Conservation (phyloP, 2,329 filamentous ascomycete species). For the Alternaria postmessia region DNA sequence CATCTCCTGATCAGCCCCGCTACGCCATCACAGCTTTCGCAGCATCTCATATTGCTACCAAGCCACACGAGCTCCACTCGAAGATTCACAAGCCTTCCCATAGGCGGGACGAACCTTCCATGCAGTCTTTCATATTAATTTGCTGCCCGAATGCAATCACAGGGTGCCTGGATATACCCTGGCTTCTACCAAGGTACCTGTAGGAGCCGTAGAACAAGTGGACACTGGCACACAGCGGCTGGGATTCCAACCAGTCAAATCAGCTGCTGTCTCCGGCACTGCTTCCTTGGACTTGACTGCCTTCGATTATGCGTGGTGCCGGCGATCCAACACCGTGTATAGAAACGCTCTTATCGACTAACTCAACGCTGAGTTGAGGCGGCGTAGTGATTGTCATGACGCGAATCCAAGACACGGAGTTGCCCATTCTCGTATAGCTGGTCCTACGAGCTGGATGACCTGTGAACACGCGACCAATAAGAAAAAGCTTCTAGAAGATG, state of each 20-base stretch:
- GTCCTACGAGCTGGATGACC: background rate
- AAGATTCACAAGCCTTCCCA: slow-evolving; percentile 23
- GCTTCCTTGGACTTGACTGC: background rate
- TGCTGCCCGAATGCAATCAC: slow-evolving; percentile 34
- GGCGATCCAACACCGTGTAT: slow-evolving; percentile 4
- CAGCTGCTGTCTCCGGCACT: slow-evolving; percentile 3
- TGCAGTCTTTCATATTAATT: slow-evolving; percentile 35
- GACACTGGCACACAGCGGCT: slow-evolving; percentile 6
- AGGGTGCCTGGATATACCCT: slow-evolving; percentile 24
- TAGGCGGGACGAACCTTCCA: slow-evolving; percentile 31
- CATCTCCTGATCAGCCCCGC: slow-evolving; percentile 31
- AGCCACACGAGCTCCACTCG: slow-evolving; percentile 26
- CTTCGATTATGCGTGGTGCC: background rate
- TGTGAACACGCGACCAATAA: background rate
- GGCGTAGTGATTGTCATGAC: background rate
- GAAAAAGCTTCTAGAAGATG: slow-evolving; percentile 10
- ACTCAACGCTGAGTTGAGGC: slow-evolving; percentile 6
- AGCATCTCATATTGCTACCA: slow-evolving; percentile 40
- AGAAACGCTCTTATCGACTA: background rate
- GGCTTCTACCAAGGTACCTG: slow-evolving; percentile 24
- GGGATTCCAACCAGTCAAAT: slow-evolving; percentile 1
- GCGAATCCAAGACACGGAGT: background rate
- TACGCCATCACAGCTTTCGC: slow-evolving; percentile 26
- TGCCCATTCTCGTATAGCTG: background rate
- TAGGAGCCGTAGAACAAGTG: slow-evolving; percentile 37